A percentile compares a stretch with the other conserved stretches of the same genome.
phyloP scores from a whole-genome alignment of 345 rosid genomes.

The Eucalyptus regnans region DNA sequence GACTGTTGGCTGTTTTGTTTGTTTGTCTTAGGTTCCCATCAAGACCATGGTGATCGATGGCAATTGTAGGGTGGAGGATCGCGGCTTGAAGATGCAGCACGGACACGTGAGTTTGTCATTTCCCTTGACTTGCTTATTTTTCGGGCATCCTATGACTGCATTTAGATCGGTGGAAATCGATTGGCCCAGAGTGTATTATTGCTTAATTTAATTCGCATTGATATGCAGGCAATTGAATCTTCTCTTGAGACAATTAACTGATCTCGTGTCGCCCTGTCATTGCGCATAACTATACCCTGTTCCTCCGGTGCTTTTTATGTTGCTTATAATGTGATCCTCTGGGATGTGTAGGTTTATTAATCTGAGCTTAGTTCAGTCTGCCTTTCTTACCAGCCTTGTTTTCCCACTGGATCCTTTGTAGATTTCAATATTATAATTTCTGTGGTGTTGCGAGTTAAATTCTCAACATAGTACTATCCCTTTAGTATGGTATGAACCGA shows the following conservation, averaged over 20 bases:
- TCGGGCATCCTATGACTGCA: background rate
- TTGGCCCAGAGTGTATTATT: background rate
- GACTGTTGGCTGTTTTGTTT: background rate
- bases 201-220: background rate
- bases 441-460: background rate
- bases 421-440: background rate
- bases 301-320: background rate
- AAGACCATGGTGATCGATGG: constrained; percentile 93
- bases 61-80: constrained; percentile 98
- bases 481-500: background rate
- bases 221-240: background rate
- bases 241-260: background rate
- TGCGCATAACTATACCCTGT: background rate
- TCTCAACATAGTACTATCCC: background rate
- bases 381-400: background rate
- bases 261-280: background rate
- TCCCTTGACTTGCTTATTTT: background rate
- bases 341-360: background rate
- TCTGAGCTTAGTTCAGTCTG: background rate
- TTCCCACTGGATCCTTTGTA: background rate
- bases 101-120: constrained; percentile 60
- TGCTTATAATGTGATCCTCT: background rate
- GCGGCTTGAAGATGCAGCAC: constrained; percentile 97
- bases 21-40: constrained; percentile 67
- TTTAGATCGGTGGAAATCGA: background rate